Evolutionary conservation across 2,329 filamentous ascomycete species (phyloP).

Genomic region (Pyrenochaeta sp.): DNA sequence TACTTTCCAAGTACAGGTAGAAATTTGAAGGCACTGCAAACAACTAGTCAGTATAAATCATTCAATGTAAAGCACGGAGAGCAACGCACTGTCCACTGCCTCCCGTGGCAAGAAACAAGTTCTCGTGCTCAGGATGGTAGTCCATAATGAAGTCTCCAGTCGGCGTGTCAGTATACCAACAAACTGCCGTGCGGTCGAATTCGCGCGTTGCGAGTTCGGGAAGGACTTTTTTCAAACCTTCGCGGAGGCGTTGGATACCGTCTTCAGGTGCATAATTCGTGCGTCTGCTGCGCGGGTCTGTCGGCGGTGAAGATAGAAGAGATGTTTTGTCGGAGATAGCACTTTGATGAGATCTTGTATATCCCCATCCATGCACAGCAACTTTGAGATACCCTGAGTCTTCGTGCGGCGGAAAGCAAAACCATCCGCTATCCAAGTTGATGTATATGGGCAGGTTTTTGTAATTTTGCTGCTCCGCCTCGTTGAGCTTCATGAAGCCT

Average conservation of each 20-base stretch:
- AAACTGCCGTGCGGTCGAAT: constrained; percentile 70
- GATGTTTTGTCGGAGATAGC: constrained; percentile 1
- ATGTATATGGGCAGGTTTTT: constrained; percentile 23
- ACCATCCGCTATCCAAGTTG: constrained; percentile 55
- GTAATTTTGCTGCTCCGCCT: constrained; percentile 3
- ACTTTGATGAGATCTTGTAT: constrained; percentile 43
- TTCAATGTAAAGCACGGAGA: not conserved
- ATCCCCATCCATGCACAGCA: constrained; percentile 74
- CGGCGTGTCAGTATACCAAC: constrained; percentile 80
- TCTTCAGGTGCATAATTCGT: constrained; percentile 21
- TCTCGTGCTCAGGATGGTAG: constrained; percentile 69
- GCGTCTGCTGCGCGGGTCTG: constrained; percentile 52
- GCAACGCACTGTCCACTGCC: constrained; percentile 65
- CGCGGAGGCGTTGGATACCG: constrained; percentile 10
- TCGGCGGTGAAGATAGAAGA: constrained; percentile 25
- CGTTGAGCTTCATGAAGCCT: constrained; percentile 14
- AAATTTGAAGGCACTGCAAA: constrained; percentile 32
- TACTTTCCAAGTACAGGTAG: constrained; percentile 27
- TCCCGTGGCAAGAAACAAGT: constrained; percentile 69
- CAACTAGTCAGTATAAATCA: not conserved
- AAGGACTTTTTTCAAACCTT: constrained; percentile 12
- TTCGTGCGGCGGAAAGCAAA: constrained; percentile 63
- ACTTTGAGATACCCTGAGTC: constrained; percentile 69
- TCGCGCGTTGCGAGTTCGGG: constrained; percentile 62
- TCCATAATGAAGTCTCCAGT: constrained; percentile 76